Conservation (phyloP, 805 yeast genomes). For the Hanseniaspora valbyensis region DNA sequence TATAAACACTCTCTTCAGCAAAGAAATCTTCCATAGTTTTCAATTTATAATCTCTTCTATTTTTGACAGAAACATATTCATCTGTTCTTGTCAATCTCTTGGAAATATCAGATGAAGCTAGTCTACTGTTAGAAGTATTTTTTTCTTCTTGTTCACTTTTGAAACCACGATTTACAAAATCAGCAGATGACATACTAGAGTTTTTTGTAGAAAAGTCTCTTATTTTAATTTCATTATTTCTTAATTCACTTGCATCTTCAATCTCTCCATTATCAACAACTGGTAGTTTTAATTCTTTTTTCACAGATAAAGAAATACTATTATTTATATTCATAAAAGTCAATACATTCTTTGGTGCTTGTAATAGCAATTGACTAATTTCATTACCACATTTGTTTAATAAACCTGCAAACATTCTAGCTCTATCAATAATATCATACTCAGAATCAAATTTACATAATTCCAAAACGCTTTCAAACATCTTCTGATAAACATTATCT, state of each 20-base stretch:
- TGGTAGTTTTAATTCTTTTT: constrained; percentile 18
- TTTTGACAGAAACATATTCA: constrained; percentile 19
- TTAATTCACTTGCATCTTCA: constrained; percentile 22
- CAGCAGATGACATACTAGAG: constrained; percentile 28
- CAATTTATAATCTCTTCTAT: constrained; percentile 38
- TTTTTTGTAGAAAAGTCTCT: constrained; percentile 33
- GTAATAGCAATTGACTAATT: constrained; percentile 57
- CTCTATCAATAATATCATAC: constrained; percentile 73
- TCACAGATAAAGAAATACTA: constrained; percentile 22
- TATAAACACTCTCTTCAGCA: constrained; percentile 31
- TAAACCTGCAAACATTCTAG: constrained; percentile 59
- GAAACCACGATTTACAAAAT: constrained; percentile 15
- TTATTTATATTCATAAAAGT: constrained; percentile 17
- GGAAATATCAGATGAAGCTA: background rate
- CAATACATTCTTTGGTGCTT: constrained; percentile 67
- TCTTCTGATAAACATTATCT: constrained; percentile 27
- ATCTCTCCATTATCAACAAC: background rate
- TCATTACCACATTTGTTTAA: constrained; percentile 43
- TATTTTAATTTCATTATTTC: constrained; percentile 31
- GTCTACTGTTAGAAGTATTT: background rate
- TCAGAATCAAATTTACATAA: constrained; percentile 63
- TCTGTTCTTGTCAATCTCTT: constrained; percentile 10
- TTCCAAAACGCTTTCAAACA: constrained; percentile 53
- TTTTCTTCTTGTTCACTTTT: background rate
- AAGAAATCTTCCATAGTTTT: constrained; percentile 85